Conservation (phyloP, 2,329 filamentous ascomycete species). For the Mariannaea sp. region DNA sequence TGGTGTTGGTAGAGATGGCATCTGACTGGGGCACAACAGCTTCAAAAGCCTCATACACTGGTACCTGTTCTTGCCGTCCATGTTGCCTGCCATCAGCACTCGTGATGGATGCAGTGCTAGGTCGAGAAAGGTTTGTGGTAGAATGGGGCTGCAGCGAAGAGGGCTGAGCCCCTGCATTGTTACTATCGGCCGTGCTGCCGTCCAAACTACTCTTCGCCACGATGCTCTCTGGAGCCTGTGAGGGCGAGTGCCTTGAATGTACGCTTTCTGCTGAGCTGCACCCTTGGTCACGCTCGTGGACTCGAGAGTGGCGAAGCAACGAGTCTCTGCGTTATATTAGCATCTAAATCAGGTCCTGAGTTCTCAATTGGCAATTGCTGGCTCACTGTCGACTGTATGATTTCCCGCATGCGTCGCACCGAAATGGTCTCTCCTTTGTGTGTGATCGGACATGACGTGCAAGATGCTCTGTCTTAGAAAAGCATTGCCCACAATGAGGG, state of each 20-base stretch:
- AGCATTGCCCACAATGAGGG: conserved; percentile 6
- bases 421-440: conserved; percentile 23
- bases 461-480: conserved; percentile 20
- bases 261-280: neutral
- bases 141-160: neutral
- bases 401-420: conserved; percentile 15
- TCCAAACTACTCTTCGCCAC: neutral
- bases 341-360: neutral
- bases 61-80: neutral
- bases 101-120: neutral
- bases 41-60: neutral
- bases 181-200: neutral
- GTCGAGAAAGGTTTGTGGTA: neutral
- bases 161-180: neutral
- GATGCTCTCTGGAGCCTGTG: neutral
- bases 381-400: conserved; percentile 5
- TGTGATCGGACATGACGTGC: conserved; percentile 20
- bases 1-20: neutral
- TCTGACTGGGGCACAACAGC: neutral
- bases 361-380: neutral
- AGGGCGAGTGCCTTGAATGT: neutral
- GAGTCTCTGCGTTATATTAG: neutral
- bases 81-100: neutral
- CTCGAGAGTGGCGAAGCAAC: conserved; percentile 1
- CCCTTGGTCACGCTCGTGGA: neutral